A percentile compares a stretch with the other conserved stretches of the same genome.
phyloP scores from a whole-genome alignment of 192 early-diverging fungal genomes.

The Cladochytrium replicatum region DNA sequence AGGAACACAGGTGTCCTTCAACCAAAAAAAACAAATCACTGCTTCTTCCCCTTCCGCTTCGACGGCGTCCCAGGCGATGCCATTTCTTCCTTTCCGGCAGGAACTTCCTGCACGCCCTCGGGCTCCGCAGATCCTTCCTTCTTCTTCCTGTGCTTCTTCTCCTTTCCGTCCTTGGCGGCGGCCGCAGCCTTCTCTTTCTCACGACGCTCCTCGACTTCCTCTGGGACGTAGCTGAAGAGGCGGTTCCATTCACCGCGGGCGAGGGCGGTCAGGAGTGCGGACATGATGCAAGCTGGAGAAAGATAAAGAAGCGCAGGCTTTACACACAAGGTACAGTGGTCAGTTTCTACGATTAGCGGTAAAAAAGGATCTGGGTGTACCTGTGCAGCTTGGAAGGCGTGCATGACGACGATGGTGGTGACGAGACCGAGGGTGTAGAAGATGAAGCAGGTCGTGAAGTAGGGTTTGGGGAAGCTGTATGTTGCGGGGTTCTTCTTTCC shows the following conservation, averaged over 20 bases:
- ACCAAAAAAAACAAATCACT: no score
- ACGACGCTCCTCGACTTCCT: neutral
- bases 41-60: no score
- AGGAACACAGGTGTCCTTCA: no score
- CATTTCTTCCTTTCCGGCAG: no score
- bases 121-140: no score
- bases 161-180: no score
- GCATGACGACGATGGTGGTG: conserved; percentile 89
- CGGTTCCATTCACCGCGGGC: conserved; percentile 9
- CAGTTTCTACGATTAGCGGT: no score
- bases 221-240: conserved; percentile 3
- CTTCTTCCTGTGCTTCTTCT: no score
- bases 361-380: conserved; percentile 16
- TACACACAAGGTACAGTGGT: conserved; percentile 2
- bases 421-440: conserved; percentile 75
- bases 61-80: no score
- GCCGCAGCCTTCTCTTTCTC: no score
- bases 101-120: no score
- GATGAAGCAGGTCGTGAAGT: conserved; percentile 73
- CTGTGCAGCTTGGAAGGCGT: conserved; percentile 90
- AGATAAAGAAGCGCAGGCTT: conserved; percentile 89
- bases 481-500: conserved; percentile 40
- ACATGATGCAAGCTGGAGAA: conserved; percentile 91
- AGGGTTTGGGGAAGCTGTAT: conserved; percentile 68
- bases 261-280: conserved; percentile 45